Base-by-base conservation (phyloP, 495 filamentous ascomycete genomes). In the Talaromyces wortmannii region DNA sequence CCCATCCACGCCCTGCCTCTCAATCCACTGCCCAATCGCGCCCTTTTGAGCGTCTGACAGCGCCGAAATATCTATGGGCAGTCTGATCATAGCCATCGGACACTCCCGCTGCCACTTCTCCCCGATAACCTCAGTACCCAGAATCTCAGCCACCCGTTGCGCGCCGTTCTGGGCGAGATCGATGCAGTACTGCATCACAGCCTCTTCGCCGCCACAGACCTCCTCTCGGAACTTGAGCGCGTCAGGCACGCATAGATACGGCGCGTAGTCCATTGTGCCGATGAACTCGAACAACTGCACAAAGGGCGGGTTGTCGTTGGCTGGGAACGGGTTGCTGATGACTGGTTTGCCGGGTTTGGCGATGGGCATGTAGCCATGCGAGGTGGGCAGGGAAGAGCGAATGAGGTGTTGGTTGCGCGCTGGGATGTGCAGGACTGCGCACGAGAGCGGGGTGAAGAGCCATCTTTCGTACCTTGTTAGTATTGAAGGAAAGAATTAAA, bases 371-470 rank as follows among this genome's bases (percentile, higher is more conserved):
- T 71, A 76, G 45, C 74, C 75, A 40, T 76, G 74, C 18, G 72
- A 76, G 40, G 73, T 95, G 8, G 91, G 89, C 32, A 94, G 47
- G 6, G 84, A 83, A 31, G 80, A 79, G 7, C 86, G 78, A n/a
- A 94, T 83, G 31, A 91, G 64, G 5, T 61, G 63, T 59, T 94
- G 90, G 60, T 92, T 86, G 7, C 82, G 77, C n/a, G 67, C 43
- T 0, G 88, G 84, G 1, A 92, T 88, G 63, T 92, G 85, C 44
- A 95, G 78, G 0, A 88, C 74, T 5, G 89, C 88, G 66, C 84
- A 90, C 4, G 79, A 81, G 17, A 90, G 78, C 18, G 90, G 89
- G 2, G 81, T 80, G 57, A 81, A 85, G 10, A 94, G 75, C 90
- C 91, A 96, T 72, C 72, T 76, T 40, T n/a, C n/a, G n/a, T n/a